Evolutionary conservation across 164 flowering plant genomes (phyloP), one percentile per base, ranked within the genome.

Genomic region (Berberis vulgaris): DNA sequence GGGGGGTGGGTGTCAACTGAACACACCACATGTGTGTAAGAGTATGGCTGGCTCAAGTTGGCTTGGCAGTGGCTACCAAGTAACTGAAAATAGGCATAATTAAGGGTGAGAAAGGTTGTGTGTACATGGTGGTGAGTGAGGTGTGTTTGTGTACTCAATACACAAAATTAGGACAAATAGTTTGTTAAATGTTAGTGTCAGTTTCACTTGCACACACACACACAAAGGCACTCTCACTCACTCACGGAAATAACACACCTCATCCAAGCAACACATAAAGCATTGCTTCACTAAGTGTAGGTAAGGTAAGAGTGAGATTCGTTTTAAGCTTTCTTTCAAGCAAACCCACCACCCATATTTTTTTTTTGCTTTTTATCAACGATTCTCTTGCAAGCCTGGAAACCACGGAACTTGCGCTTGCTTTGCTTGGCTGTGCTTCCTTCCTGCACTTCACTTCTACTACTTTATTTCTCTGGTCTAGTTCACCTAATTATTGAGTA

Each of bases 371-470:
- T 65, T 59, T 49, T n/a, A 38, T 40, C 10, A 46, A 43, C 67
- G 77, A 77, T 80, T 78, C 79, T 73, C 69, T 62, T 78, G 83
- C 81, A 80, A 80, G 86, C 73, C 84, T 79, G 81, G 81, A 78
- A 26, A 73, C 79, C 78, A 72, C 79, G 75, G 72, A 78, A 70
- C 72, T 74, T 71, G 71, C 75, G 82, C 74, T 67, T 70, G 72
- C 62, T 53, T 59, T 61, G 49, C 41, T 50, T 11, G 11, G 11
- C 54, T 43, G 56, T 63, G 46, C 11, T 11, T 61, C 8, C n/a
- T 63, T 43, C 45, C 4, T 61, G 6, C 60, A 8, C 26, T 60
- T 46, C 45, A 60, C n/a, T 60, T 46, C 53, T n/a, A 46, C 7
- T 45, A 11, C 2, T 7, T 44, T 54, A 52, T 9, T 38, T 26